phyloP scores from a whole-genome alignment of 2,329 filamentous ascomycete genomes.

The Dactylellina haptotyla region DNA sequence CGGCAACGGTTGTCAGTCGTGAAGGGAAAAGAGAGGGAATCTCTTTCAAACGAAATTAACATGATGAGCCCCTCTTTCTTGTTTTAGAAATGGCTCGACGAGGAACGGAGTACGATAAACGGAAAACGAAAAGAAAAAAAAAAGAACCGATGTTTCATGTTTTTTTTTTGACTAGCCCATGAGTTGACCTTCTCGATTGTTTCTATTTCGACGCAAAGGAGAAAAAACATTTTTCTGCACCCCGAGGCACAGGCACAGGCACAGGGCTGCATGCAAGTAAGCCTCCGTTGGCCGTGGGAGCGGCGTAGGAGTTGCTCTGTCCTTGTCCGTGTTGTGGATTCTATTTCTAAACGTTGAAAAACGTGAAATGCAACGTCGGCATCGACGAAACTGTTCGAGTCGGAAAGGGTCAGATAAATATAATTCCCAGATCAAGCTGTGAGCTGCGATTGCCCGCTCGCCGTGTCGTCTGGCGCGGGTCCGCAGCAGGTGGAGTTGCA shows the following conservation, averaged over 20 bases:
- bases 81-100: constrained; percentile 46
- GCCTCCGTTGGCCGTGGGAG: neutral
- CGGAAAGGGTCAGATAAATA: constrained; percentile 14
- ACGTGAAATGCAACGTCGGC: neutral
- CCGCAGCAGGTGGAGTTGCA: constrained; percentile 23
- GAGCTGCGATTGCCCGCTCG: neutral
- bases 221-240: neutral
- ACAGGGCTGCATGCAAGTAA: neutral
- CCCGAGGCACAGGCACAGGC: neutral
- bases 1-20: neutral
- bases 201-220: constrained; percentile 14
- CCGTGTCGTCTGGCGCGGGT: constrained; percentile 30
- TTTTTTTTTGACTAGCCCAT: neutral
- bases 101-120: constrained; percentile 23
- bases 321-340: neutral
- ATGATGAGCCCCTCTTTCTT: constrained; percentile 30
- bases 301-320: neutral
- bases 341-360: neutral
- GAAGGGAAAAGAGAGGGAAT: neutral
- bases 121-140: constrained; percentile 18
- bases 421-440: constrained; percentile 8
- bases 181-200: constrained; percentile 7
- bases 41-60: constrained; percentile 14
- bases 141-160: constrained; percentile 8
- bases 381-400: constrained; percentile 37